These are phyloP conservation scores for Erythrophleum fordii DNA, from an alignment of 306 rosid species.

Conservation along the genomic window DNA sequence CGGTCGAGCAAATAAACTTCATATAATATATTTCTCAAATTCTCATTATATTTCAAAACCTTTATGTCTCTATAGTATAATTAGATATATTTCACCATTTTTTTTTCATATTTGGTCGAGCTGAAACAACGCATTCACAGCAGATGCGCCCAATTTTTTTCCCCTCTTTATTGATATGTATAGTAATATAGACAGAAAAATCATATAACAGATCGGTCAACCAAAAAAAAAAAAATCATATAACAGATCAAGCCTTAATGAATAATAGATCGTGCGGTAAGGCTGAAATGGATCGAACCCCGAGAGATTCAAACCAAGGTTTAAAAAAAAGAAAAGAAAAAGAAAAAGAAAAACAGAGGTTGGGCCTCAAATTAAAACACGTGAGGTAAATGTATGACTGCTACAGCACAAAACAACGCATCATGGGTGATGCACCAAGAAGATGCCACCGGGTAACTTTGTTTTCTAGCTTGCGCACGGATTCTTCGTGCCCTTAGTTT, in stretches of 20 bases:
- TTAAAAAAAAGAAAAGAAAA: no score
- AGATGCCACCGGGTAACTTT: constrained; percentile 10
- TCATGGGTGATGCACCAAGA: constrained; percentile 11
- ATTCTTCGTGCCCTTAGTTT: constrained; percentile 1
- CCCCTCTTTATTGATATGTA: background rate
- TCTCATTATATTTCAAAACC: background rate
- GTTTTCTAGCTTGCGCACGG: constrained; percentile 27
- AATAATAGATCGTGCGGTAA: background rate
- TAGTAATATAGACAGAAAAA: no score
- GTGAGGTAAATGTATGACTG: constrained; percentile 13
- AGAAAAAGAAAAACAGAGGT: background rate
- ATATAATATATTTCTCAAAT: no score
- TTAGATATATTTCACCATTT: no score
- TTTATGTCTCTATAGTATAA: background rate
- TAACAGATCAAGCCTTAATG: background rate
- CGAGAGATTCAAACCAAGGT: background rate
- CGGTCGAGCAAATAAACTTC: no score
- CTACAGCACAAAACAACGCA: background rate
- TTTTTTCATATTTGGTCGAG: background rate
- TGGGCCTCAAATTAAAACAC: constrained; percentile 27
- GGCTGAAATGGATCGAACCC: background rate
- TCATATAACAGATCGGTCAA: no score
- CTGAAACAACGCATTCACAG: background rate
- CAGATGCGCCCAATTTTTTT: background rate
- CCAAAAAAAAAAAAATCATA: no score